phyloP scores from a whole-genome alignment of 306 rosid genomes.

The Acacia melanoxylon region DNA sequence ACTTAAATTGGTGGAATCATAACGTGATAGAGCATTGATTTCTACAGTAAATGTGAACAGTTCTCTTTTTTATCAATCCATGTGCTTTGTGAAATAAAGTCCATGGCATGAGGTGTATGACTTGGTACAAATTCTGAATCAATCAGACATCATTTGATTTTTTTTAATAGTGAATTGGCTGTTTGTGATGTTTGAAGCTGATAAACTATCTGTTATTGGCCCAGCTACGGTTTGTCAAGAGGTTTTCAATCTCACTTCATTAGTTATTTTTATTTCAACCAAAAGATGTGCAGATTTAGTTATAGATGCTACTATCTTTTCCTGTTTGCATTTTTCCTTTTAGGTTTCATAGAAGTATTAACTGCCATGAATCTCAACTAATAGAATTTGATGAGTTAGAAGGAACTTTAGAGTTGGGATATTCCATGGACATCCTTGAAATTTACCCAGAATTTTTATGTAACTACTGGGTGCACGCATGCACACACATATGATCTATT shows the following conservation, averaged over 20 bases:
- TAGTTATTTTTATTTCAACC: neutral
- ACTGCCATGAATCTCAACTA: neutral
- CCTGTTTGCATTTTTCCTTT: neutral
- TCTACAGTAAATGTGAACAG: constrained; percentile 5
- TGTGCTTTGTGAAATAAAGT: constrained; percentile 24
- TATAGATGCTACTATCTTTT: neutral
- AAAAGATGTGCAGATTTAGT: neutral
- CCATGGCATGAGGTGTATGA: constrained; percentile 18
- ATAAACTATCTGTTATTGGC: neutral
- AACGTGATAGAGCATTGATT: neutral
- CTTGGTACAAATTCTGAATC: constrained; percentile 2
- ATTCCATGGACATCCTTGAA: neutral
- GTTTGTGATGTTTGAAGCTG: constrained; percentile 2
- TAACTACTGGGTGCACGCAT: no score
- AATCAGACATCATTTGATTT: neutral
- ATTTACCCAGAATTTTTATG: neutral
- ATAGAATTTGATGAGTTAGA: neutral
- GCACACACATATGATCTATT: neutral
- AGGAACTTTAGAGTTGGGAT: neutral
- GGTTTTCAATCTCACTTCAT: neutral
- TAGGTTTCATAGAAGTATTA: neutral
- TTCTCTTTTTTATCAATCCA: neutral
- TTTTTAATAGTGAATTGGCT: neutral
- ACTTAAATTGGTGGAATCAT: neutral
- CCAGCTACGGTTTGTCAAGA: neutral